A percentile compares a stretch with the other conserved stretches of the same genome.
phyloP scores from a whole-genome alignment of 1,139 yeast species.

The Geotrichum carabidarum region DNA sequence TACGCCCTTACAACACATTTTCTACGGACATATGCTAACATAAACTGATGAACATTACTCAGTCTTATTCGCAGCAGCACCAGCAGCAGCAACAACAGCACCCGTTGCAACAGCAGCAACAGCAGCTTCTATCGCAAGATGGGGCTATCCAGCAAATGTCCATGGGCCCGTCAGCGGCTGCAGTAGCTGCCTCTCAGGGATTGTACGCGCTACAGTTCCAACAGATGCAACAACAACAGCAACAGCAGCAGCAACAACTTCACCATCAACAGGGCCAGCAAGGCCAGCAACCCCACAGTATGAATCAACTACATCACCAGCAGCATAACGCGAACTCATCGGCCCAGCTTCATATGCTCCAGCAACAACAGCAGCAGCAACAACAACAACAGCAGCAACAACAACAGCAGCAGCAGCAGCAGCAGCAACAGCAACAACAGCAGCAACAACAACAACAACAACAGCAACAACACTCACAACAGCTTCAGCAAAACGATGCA shows the following conservation, averaged over 20 bases:
- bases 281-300: background rate
- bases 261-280: background rate
- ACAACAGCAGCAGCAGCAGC: slow-evolving; percentile 21
- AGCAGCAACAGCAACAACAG: slow-evolving; percentile 28
- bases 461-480: slow-evolving; percentile 25
- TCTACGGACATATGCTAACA: slow-evolving; percentile 5
- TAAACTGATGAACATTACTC: slow-evolving; percentile 10
- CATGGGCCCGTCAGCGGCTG: slow-evolving; percentile 8
- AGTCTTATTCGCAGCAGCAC: slow-evolving; percentile 11
- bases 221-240: slow-evolving; percentile 8
- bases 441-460: slow-evolving; percentile 25
- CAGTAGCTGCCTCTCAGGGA: slow-evolving; percentile 6
- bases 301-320: background rate
- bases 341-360: background rate
- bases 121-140: slow-evolving; percentile 9
- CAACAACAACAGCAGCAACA: background rate
- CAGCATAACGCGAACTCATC: background rate
- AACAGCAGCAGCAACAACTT: slow-evolving; percentile 6
- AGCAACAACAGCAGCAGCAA: background rate
- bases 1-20: too few species aligned
- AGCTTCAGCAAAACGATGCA: slow-evolving; percentile 28
- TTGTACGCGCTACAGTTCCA: slow-evolving; percentile 9
- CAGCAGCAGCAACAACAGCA: slow-evolving; percentile 16
- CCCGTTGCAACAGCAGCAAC: slow-evolving; percentile 7
- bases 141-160: slow-evolving; percentile 12